Evolutionary conservation across 164 flowering plant species (phyloP).

Genomic region (Saururus chinensis): DNA sequence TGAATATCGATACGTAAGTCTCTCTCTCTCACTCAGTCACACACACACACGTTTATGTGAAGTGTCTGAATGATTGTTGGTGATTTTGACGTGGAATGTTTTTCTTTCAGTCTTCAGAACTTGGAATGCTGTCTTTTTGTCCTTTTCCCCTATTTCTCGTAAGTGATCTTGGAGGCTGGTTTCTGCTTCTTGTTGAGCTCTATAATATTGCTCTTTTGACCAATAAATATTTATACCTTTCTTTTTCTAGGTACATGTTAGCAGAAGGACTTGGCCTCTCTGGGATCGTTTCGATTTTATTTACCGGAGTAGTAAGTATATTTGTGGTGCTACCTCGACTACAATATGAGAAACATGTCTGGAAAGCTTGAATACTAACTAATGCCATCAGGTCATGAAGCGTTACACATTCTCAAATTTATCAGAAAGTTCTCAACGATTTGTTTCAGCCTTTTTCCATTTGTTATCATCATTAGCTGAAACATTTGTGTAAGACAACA

Average conservation of each 20-base stretch:
- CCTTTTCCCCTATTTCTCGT: slow-evolving; percentile 99
- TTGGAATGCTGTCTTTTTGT: slow-evolving; percentile 98
- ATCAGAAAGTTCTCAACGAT: slow-evolving; percentile 83
- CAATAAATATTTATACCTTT: slow-evolving; percentile 2
- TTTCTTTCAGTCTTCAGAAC: slow-evolving; percentile 76
- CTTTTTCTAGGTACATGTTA: slow-evolving; percentile 74
- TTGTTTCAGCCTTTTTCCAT: slow-evolving; percentile 92
- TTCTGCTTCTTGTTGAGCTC: slow-evolving; percentile 1
- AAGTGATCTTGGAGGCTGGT: slow-evolving; percentile 22
- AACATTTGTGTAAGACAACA: slow-evolving; percentile 74
- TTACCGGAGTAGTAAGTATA: slow-evolving; percentile 93
- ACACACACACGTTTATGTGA: too few species aligned
- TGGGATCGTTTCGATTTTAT: slow-evolving; percentile 97
- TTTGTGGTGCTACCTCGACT: not conserved
- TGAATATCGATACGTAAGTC: slow-evolving; percentile 92
- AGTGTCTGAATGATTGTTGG: not conserved
- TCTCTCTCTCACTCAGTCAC: slow-evolving; percentile 1
- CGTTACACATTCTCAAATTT: slow-evolving; percentile 84
- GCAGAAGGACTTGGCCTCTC: slow-evolving; percentile 99
- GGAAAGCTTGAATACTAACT: not conserved
- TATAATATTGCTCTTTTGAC: not conserved
- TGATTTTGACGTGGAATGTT: not conserved
- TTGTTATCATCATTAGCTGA: slow-evolving; percentile 97
- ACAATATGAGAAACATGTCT: not conserved
- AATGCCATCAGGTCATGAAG: slow-evolving; percentile 77